Evolutionary conservation across 352 stramenopile species (phyloP), one percentile per base, ranked within the genome.

Genomic region (Lagenidium giganteum): DNA sequence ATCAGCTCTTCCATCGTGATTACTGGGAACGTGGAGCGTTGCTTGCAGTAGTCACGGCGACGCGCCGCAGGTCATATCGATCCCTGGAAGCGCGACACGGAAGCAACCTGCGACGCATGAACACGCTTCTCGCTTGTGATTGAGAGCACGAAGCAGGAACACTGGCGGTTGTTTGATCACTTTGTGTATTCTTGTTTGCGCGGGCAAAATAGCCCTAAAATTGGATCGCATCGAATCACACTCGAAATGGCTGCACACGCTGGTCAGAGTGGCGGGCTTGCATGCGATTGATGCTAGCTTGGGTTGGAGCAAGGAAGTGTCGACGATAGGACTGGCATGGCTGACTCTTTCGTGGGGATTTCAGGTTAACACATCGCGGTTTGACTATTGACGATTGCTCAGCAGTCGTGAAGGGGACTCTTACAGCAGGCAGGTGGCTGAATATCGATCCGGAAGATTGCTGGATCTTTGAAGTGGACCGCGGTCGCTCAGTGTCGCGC

Each of bases 221-320:
- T 24, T 18, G 16, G 27, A 17, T 44, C 37, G 54, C 1, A 5
- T 24, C 12, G 16, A 24, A 17, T 44, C 37, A 61, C 1, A 54
- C 37, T 7, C 58, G 43, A 32, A 88, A 88, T 3, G 72, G 72
- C 1, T 59, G 61, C 17, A 68, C 53, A 12, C 57, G 49, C 6
- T 31, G 4, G n/a, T 58, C 55, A 5, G 39, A 16, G 4, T 49
- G 60, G 1, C 67, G 26, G 16, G 67, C 45, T 3, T 74, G 58
- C 13, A 71, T 49, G 0, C 76, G 72, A 25, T 58, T 71, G 4
- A 87, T 54, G 58, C 78, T 90, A 6, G 78, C 71, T 47, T 86
- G 67, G 0, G 74, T 90, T 14, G 74, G 72, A 2, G 65, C 70
- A 1, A 90, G 68, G 34, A 90, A 85, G 26, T 65, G 70, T n/a